Evolutionary conservation across 2,329 filamentous ascomycete genomes (phyloP).

Genomic region (Zymoseptoria pseudotritici): DNA sequence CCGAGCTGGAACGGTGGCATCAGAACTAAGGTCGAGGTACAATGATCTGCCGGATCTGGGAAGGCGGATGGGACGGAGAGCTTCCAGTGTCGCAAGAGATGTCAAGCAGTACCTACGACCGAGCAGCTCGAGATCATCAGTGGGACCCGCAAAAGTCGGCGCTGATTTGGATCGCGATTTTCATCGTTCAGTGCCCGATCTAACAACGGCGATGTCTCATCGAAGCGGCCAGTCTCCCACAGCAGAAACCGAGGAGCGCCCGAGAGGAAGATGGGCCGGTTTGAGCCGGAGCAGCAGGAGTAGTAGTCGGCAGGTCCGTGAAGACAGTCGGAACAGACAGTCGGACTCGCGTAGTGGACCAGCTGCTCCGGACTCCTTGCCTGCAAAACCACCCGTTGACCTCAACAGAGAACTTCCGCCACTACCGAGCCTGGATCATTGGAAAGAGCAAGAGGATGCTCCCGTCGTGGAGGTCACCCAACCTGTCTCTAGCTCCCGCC

Average conservation of each 20-base stretch:
- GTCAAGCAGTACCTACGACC: slow-evolving; percentile 37
- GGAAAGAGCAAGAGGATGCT: slow-evolving; percentile 21
- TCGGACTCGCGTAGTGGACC: neutral
- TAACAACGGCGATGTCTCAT: slow-evolving; percentile 13
- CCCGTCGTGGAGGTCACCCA: neutral
- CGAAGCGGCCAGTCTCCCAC: slow-evolving; percentile 16
- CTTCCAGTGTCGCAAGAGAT: slow-evolving; percentile 7
- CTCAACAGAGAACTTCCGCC: slow-evolving; percentile 43
- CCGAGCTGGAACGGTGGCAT: slow-evolving; percentile 17
- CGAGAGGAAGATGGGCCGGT: slow-evolving; percentile 9
- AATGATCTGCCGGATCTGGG: slow-evolving; percentile 8
- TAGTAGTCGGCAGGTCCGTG: neutral
- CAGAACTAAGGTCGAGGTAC: slow-evolving; percentile 6
- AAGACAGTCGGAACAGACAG: neutral
- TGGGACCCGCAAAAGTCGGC: neutral
- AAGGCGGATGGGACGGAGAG: slow-evolving; percentile 5
- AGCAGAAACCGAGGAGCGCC: slow-evolving; percentile 10
- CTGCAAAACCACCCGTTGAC: slow-evolving; percentile 28
- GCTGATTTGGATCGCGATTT: neutral
- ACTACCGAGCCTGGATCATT: slow-evolving; percentile 39
- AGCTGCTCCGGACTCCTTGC: neutral
- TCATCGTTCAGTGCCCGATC: neutral
- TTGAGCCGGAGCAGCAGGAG: neutral
- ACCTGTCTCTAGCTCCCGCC: neutral
- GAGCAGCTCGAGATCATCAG: slow-evolving; percentile 2